Conservation (phyloP, 2,329 filamentous ascomycete genomes). For the Akanthomyces muscarius region DNA sequence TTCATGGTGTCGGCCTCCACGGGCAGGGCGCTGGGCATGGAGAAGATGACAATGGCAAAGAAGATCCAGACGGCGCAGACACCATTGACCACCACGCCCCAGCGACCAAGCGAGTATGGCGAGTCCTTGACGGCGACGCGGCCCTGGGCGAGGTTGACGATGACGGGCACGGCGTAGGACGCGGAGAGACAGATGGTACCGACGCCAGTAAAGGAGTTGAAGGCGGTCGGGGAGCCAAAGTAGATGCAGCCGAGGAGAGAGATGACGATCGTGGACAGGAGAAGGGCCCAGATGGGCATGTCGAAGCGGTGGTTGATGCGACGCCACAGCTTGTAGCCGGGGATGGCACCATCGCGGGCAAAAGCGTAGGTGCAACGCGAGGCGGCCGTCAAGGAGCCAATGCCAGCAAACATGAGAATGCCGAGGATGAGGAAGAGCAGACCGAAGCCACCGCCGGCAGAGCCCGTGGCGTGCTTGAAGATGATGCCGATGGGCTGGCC, state of each 20-base stretch:
- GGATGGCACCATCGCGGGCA: conserved; percentile 70
- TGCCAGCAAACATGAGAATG: conserved; percentile 72
- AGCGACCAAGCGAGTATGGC: conserved; percentile 63
- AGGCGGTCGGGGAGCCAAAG: conserved; percentile 72
- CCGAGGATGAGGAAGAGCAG: conserved; percentile 72
- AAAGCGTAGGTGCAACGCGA: conserved; percentile 74
- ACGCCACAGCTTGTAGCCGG: conserved; percentile 63
- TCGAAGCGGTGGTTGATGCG: conserved; percentile 61
- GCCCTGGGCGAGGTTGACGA: conserved; percentile 64
- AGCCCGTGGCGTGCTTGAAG: conserved; percentile 73
- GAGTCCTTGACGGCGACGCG: conserved; percentile 64
- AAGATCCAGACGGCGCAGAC: conserved; percentile 67
- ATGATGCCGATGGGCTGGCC: conserved; percentile 72
- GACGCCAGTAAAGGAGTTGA: conserved; percentile 75
- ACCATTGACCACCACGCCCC: conserved; percentile 65
- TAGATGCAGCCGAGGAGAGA: conserved; percentile 73
- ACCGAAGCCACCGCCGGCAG: conserved; percentile 68
- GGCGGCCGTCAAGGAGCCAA: conserved; percentile 69
- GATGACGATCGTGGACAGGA: conserved; percentile 64
- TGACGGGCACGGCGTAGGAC: conserved; percentile 71
- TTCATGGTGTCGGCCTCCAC: conserved; percentile 58
- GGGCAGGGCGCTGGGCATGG: conserved; percentile 64
- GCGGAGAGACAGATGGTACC: conserved; percentile 74
- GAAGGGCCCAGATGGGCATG: conserved; percentile 66
- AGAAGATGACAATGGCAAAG: conserved; percentile 68